Evolutionary conservation across 1,284 basidiomycete species (phyloP).

Genomic region (Bondarzewia mesenterica): DNA sequence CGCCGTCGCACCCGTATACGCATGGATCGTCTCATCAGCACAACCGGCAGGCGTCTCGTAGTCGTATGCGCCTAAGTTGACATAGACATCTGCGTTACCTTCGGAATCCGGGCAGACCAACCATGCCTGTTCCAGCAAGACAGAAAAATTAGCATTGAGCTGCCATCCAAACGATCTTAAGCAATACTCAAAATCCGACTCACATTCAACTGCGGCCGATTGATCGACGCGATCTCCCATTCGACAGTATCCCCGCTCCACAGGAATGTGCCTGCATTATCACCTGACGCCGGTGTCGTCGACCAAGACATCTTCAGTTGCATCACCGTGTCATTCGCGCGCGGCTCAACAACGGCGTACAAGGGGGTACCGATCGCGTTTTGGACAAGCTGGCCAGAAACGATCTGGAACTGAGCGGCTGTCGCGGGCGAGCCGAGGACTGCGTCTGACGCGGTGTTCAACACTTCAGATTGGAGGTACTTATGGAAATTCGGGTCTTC

Average conservation of each 20-base stretch:
- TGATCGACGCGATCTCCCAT: constrained; percentile 41
- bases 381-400: constrained; percentile 45
- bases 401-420: constrained; percentile 50
- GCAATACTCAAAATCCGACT: constrained; percentile 14
- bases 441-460: constrained; percentile 36
- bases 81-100: constrained; percentile 38
- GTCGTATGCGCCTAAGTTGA: constrained; percentile 50
- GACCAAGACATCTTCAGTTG: constrained; percentile 46
- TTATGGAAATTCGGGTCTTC: constrained; percentile 60
- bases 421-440: constrained; percentile 40
- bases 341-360: constrained; percentile 43
- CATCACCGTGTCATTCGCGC: constrained; percentile 34
- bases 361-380: constrained; percentile 31
- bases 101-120: constrained; percentile 42
- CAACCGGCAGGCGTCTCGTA: constrained; percentile 53
- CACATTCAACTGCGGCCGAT: constrained; percentile 42
- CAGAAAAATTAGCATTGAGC: background rate
- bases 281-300: constrained; percentile 32
- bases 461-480: constrained; percentile 46
- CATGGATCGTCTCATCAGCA: constrained; percentile 56
- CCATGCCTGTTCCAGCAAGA: constrained; percentile 33
- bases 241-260: constrained; percentile 48
- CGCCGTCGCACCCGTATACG: constrained; percentile 44
- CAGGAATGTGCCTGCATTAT: constrained; percentile 36
- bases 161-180: background rate